A percentile compares a stretch with the other conserved stretches of the same genome.
Evolutionary conservation across 768 basidiomycete genomes (phyloP).

Genomic region (Zangia roseola): DNA sequence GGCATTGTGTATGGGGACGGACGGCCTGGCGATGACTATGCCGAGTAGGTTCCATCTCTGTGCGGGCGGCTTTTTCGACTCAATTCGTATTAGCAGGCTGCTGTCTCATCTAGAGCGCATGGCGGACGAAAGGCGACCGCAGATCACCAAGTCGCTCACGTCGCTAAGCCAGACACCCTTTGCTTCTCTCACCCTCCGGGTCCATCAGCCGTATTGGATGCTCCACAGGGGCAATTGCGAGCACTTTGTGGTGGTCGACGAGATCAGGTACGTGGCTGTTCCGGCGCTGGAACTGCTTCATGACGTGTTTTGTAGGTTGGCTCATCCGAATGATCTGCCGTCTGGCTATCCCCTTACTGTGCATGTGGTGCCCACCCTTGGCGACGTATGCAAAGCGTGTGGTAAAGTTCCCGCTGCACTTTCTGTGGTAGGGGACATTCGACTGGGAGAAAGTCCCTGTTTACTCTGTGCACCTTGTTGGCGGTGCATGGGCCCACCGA

Average conservation of each 20-base stretch:
- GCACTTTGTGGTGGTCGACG: conserved; percentile 71
- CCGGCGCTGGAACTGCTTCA: background rate
- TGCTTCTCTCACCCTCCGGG: conserved; percentile 53
- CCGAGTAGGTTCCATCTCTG: conserved; percentile 40
- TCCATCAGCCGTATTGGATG: conserved; percentile 80
- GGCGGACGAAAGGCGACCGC: conserved; percentile 29
- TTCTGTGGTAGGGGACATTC: conserved; percentile 66
- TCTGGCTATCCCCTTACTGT: conserved; percentile 66
- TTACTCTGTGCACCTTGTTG: conserved; percentile 73
- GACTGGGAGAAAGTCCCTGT: conserved; percentile 78
- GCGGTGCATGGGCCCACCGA: conserved; percentile 61
- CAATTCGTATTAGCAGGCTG: conserved; percentile 41
- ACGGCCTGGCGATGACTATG: conserved; percentile 49
- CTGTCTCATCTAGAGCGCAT: conserved; percentile 38
- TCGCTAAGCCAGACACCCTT: conserved; percentile 50
- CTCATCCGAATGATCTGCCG: conserved; percentile 54
- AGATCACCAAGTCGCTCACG: conserved; percentile 39
- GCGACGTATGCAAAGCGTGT: conserved; percentile 69
- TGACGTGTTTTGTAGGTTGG: conserved; percentile 42
- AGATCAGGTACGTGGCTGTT: conserved; percentile 54
- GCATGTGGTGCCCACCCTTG: conserved; percentile 59
- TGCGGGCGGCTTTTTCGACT: background rate
- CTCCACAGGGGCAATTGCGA: conserved; percentile 82
- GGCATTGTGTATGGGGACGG: conserved; percentile 58
- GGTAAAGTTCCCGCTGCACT: conserved; percentile 66